Evolutionary conservation across 331 rosid species (phyloP).

Genomic region (Acacia concinna): DNA sequence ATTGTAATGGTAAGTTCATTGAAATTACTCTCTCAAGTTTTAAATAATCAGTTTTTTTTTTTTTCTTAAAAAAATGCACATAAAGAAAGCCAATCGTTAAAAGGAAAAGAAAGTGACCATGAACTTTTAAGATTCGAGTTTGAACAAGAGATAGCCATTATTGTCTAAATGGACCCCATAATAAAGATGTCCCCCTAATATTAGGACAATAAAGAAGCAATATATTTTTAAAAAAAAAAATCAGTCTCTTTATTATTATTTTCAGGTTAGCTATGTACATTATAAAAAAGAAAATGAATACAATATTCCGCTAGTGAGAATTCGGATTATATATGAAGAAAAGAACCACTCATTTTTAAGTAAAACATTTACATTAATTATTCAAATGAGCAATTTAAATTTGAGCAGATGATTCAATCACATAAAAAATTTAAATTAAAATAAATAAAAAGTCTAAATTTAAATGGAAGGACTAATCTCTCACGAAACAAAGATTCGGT

Average conservation of each 20-base stretch:
- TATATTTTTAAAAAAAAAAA: too few species aligned
- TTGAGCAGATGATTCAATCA: background rate
- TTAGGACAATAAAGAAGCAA: background rate
- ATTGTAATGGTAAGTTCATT: background rate
- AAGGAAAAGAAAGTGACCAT: background rate
- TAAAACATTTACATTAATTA: background rate
- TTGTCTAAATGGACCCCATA: background rate
- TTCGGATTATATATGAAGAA: background rate
- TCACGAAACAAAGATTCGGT: background rate
- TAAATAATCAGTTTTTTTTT: background rate
- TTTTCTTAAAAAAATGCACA: background rate
- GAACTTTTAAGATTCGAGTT: too few species aligned
- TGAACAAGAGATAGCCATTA: background rate
- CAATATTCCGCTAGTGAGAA: background rate
- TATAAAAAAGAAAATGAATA: background rate
- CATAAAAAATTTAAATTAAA: background rate
- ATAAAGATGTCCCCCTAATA: background rate
- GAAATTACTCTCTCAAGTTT: background rate
- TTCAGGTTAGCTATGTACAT: background rate
- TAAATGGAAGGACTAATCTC: background rate
- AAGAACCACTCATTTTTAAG: background rate
- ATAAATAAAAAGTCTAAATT: background rate
- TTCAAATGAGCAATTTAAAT: background rate
- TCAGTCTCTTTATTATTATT: background rate
- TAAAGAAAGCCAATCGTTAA: background rate